These are phyloP conservation scores for Penicillium goetzii DNA, from an alignment of 495 filamentous ascomycete genomes.

Conservation along the genomic window DNA sequence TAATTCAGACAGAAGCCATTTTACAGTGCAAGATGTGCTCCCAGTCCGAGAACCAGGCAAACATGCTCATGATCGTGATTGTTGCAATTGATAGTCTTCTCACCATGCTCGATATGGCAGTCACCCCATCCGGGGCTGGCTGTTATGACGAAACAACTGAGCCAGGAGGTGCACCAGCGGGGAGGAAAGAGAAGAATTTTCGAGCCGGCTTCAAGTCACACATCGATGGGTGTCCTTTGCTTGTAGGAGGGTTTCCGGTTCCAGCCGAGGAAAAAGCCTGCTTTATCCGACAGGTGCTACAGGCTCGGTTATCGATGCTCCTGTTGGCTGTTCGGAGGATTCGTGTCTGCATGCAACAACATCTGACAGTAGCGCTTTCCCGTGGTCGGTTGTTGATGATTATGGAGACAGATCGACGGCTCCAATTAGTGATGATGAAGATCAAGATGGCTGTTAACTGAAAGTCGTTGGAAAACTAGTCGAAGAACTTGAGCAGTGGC, in stretches of 20 bases:
- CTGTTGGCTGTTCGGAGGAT: conserved; percentile 35
- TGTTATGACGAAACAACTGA: neutral
- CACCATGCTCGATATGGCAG: conserved; percentile 32
- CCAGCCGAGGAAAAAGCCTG: conserved; percentile 38
- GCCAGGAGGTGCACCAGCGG: neutral
- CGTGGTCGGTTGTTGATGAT: conserved; percentile 42
- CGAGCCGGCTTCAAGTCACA: conserved; percentile 26
- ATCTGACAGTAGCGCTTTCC: conserved; percentile 26
- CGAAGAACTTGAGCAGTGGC: neutral
- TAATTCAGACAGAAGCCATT: conserved; percentile 36
- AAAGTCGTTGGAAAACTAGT: neutral
- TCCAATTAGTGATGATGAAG: conserved; percentile 42
- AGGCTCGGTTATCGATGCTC: conserved; percentile 34
- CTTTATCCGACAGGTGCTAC: conserved; percentile 39
- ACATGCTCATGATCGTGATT: conserved; percentile 41
- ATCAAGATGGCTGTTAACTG: conserved; percentile 26
- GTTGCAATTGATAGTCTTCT: conserved; percentile 42
- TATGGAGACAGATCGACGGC: conserved; percentile 41
- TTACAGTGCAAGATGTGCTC: conserved; percentile 39
- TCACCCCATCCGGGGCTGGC: conserved; percentile 7
- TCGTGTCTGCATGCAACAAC: conserved; percentile 34
- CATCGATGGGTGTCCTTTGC: conserved; percentile 35
- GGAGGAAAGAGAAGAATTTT: neutral
- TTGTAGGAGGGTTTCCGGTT: conserved; percentile 38
- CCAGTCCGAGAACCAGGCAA: conserved; percentile 28